Conservation (phyloP, 148 eudicot genomes). For the Cornus florida region DNA sequence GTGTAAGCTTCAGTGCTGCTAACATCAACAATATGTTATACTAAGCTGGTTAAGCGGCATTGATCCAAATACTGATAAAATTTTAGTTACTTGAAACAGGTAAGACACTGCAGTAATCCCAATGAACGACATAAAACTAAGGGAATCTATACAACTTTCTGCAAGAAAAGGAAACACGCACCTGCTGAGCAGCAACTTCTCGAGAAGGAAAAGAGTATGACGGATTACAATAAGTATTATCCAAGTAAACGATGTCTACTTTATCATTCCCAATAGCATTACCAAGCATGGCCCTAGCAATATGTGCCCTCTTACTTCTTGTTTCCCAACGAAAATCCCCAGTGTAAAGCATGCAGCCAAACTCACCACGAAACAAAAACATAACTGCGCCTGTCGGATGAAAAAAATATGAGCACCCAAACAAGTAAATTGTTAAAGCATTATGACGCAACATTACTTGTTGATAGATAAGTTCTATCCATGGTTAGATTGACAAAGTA, state of each 20-base stretch:
- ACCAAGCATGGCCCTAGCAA: conserved; percentile 55
- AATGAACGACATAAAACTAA: background rate
- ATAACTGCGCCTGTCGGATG: conserved; percentile 67
- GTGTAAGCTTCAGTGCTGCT: background rate
- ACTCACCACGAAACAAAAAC: conserved; percentile 79
- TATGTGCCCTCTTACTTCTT: conserved; percentile 41
- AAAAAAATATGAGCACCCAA: background rate
- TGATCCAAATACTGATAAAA: background rate
- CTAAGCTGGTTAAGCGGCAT: background rate
- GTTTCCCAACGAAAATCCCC: conserved; percentile 94
- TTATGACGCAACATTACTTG: background rate
- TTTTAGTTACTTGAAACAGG: background rate
- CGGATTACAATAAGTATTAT: conserved; percentile 84
- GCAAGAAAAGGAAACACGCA: conserved; percentile 12
- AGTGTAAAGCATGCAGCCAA: conserved; percentile 74
- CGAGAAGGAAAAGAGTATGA: conserved; percentile 67
- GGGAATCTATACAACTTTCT: background rate
- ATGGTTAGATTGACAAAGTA: background rate
- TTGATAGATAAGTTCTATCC: background rate
- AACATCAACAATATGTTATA: background rate
- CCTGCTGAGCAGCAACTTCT: conserved; percentile 75
- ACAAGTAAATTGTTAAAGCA: background rate
- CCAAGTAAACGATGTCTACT: conserved; percentile 67
- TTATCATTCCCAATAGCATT: conserved; percentile 50
- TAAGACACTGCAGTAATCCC: background rate